Evolutionary conservation across 2,329 filamentous ascomycete species (phyloP).

Genomic region (Hypoxylon sp.): DNA sequence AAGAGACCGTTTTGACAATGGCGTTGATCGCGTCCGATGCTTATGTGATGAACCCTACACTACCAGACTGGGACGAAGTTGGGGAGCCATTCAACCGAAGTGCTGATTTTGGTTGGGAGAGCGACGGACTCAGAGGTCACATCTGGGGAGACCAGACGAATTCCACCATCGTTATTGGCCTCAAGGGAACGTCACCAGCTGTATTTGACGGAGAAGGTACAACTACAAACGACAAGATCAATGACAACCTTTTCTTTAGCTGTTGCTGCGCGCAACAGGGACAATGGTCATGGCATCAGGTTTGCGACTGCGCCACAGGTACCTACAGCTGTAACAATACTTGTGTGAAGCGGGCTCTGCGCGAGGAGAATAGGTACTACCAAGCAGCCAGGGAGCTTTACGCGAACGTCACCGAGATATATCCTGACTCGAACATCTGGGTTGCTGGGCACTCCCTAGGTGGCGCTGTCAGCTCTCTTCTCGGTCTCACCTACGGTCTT

Average conservation of each 20-base stretch:
- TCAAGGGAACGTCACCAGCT: slow-evolving; percentile 90
- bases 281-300: slow-evolving; percentile 87
- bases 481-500: slow-evolving; percentile 89
- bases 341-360: slow-evolving; percentile 79
- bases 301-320: slow-evolving; percentile 89
- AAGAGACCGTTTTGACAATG: slow-evolving; percentile 81
- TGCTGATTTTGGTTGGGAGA: slow-evolving; percentile 90
- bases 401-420: slow-evolving; percentile 88
- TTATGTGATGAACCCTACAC: slow-evolving; percentile 77
- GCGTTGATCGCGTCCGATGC: slow-evolving; percentile 90
- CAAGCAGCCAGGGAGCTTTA: slow-evolving; percentile 88
- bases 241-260: slow-evolving; percentile 97
- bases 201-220: slow-evolving; percentile 97
- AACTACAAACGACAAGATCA: slow-evolving; percentile 96
- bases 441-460: slow-evolving; percentile 91
- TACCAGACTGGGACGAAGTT: slow-evolving; percentile 85
- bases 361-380: slow-evolving; percentile 90
- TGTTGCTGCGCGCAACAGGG: slow-evolving; percentile 97
- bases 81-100: slow-evolving; percentile 83
- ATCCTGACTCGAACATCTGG: slow-evolving; percentile 87
- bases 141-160: slow-evolving; percentile 89
- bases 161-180: slow-evolving; percentile 85
- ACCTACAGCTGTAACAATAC: slow-evolving; percentile 94
- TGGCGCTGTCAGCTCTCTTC: slow-evolving; percentile 85
- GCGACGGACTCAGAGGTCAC: slow-evolving; percentile 88